A percentile compares a stretch with the other conserved stretches of the same genome.
Conservation (phyloP, 208 protist species). For the Crithidia expoeki region DNA sequence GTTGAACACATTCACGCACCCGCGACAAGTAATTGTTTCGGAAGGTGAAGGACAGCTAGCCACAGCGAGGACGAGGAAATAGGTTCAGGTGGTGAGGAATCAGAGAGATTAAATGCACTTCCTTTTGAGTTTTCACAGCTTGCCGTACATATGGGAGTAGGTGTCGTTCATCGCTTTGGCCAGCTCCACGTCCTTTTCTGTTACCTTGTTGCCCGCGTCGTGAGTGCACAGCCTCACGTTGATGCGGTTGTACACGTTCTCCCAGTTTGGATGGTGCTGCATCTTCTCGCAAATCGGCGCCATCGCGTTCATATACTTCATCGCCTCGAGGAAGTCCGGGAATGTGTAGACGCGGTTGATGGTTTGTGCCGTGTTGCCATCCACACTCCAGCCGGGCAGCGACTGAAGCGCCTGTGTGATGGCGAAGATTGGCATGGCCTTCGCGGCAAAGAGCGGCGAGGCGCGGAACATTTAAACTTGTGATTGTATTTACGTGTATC, state of each 20-base stretch:
- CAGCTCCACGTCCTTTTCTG: slow-evolving; percentile 80
- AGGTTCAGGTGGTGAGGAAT: too few relatives aligned
- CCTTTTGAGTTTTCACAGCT: neutral
- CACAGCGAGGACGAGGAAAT: too few relatives aligned
- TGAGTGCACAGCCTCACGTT: slow-evolving; percentile 94
- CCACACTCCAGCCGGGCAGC: slow-evolving; percentile 66
- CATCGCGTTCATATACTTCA: slow-evolving; percentile 90
- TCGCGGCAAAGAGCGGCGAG: neutral
- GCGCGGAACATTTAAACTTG: slow-evolving; percentile 26
- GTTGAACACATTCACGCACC: too few relatives aligned
- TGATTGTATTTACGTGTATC: neutral
- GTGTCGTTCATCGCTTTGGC: slow-evolving; percentile 65
- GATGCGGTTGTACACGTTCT: slow-evolving; percentile 95
- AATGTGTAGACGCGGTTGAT: slow-evolving; percentile 85
- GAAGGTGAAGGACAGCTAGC: too few relatives aligned
- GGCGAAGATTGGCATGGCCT: slow-evolving; percentile 65
- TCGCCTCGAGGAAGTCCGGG: slow-evolving; percentile 88
- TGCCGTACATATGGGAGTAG: slow-evolving; percentile 29
- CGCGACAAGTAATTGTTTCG: too few relatives aligned
- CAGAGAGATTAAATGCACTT: too few relatives aligned
- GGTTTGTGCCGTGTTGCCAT: slow-evolving; percentile 42
- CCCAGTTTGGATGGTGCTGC: slow-evolving; percentile 96
- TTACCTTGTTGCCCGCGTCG: slow-evolving; percentile 87
- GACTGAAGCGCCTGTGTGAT: slow-evolving; percentile 89
- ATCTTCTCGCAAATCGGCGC: slow-evolving; percentile 81